Base-by-base conservation (phyloP, 2,329 filamentous ascomycete genomes). In the Cadophora luteo-olivacea region DNA sequence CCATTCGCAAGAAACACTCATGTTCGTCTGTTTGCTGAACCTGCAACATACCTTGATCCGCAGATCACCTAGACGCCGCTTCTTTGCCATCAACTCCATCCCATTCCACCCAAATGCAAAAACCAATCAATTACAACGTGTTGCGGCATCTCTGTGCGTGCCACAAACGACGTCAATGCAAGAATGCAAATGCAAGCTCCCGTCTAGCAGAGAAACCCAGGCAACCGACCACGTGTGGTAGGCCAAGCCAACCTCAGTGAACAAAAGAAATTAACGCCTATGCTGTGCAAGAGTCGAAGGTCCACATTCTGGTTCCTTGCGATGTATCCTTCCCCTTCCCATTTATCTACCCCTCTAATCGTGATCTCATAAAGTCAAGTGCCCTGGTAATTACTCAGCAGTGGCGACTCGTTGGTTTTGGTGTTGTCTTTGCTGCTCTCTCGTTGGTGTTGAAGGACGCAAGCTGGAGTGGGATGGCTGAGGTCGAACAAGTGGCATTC, bases 401-500 rank as follows among this genome's bases (percentile, higher is more conserved):
- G 67, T 45, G 11, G 64, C 61, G 24, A 73, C 64, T 24, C 72
- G 68, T 65, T 76, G 75, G 52, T 65, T 72, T 51, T 71, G 67
- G n/a, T 64, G 69, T 45, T 72, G 67, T 41, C 48, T 48, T 12
- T 71, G 74, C 38, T 74, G 70, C 16, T 74, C 75, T 58, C 64
- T 72, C 25, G 71, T 75, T 33, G 76, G 75, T 49, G 75, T 76
- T 1, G 69, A 68, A 4, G 72, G 64, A 67, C 73, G 70, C 25
- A 78, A 29, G 63, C 70, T 74, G 19, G 64, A 67, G 32, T 77
- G 72, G 29, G 76, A 76, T 12, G 65, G 45, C 36, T 63, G 65
- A 25, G 75, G 73, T 49, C 68, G 69, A 11, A 77, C 71, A n/a
- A 78, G 66, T 3, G 76, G 76, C 22, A 66, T 62, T 9, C 36